Conservation (phyloP, 345 rosid genomes). For the Limnanthes douglasii region DNA sequence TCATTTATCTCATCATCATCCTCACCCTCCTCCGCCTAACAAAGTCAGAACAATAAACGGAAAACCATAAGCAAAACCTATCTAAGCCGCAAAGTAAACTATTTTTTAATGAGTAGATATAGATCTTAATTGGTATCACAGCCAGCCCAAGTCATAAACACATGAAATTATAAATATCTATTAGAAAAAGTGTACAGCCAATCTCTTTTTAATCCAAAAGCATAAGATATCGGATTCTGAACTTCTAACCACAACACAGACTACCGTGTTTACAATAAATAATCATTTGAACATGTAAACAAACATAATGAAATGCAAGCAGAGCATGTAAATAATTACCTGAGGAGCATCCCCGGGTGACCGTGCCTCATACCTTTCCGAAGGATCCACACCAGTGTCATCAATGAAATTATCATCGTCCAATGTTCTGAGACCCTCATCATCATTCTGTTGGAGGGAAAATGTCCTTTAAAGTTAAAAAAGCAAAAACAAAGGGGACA, state of each 20-base stretch:
- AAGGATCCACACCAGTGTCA: constrained; percentile 80
- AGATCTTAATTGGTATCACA: no score
- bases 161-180: not conserved
- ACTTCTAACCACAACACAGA: no score
- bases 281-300: not conserved
- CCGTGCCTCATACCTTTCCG: constrained; percentile 53
- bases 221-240: no score
- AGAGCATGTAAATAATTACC: constrained; percentile 25
- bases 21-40: constrained; percentile 49
- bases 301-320: constrained; percentile 2
- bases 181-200: no score
- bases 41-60: constrained; percentile 1
- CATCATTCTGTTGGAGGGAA: constrained; percentile 59
- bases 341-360: constrained; percentile 70
- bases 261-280: no score
- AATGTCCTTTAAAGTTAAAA: no score
- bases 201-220: no score
- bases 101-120: no score
- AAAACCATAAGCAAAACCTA: no score
- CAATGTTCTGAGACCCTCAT: constrained; percentile 63
- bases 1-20: constrained; percentile 46
- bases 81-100: no score
- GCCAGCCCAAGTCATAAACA: not conserved
- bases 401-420: constrained; percentile 95
- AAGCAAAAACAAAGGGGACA: not conserved